A percentile compares a stretch with the other conserved stretches of the same genome.
These are phyloP conservation scores for Suillus sp. DNA, from an alignment of 768 basidiomycete species.

Conservation along the genomic window DNA sequence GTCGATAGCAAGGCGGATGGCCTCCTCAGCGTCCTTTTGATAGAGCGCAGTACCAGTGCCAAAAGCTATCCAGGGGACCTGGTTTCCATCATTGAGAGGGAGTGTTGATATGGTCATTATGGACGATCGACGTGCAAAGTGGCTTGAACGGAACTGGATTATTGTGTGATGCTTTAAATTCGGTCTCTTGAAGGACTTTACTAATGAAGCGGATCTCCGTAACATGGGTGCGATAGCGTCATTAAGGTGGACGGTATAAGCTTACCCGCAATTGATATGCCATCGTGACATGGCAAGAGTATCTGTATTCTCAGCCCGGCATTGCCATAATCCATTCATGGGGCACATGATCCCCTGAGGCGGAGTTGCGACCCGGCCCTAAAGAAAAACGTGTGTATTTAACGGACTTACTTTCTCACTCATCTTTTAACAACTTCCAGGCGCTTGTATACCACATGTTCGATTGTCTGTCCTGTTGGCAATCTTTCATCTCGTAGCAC, in stretches of 20 bases:
- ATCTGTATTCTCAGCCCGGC: not conserved
- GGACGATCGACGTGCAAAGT: conserved; percentile 15
- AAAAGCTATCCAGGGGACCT: conserved; percentile 59
- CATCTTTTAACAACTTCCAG: conserved; percentile 72
- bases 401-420: conserved; percentile 13
- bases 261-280: not conserved
- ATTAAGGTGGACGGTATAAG: not conserved
- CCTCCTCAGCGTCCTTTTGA: conserved; percentile 41
- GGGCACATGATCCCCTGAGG: no score
- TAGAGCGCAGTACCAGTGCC: conserved; percentile 63
- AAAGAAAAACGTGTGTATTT: conserved; percentile 30
- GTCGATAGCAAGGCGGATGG: conserved; percentile 51
- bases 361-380: conserved; percentile 49
- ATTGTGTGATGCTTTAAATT: conserved; percentile 15
- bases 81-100: conserved; percentile 56
- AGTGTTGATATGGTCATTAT: conserved; percentile 35
- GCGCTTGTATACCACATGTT: conserved; percentile 58
- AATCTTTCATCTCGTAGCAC: conserved; percentile 54
- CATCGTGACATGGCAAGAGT: not conserved
- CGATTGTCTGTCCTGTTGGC: conserved; percentile 41
- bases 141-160: conserved; percentile 1
- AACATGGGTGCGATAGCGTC: conserved; percentile 11
- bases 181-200: conserved; percentile 10
- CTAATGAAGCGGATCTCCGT: conserved; percentile 20
- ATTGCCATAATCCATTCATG: not conserved